Evolutionary conservation across 345 rosid genomes (phyloP).

Genomic region (Lumnitzera littorea): DNA sequence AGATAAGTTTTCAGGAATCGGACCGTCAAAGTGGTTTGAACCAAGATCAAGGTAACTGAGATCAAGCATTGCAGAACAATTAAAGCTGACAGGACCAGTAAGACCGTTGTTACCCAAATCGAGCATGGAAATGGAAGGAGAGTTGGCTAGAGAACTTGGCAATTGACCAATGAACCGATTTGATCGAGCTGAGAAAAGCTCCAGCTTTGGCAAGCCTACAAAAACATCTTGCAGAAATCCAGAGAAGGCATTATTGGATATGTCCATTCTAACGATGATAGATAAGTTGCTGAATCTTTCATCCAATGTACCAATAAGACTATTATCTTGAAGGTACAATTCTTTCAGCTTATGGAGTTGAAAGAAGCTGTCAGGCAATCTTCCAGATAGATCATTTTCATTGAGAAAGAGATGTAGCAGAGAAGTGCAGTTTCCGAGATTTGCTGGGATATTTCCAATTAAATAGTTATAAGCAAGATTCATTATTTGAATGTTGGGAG

Average conservation of each 20-base stretch:
- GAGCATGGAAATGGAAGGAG: conserved; percentile 1
- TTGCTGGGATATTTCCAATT: not conserved
- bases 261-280: conserved; percentile 5
- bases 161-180: conserved; percentile 7
- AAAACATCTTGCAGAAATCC: conserved; percentile 11
- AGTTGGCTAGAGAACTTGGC: conserved; percentile 7
- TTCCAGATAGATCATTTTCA: not conserved
- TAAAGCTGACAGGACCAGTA: not conserved
- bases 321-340: conserved; percentile 9
- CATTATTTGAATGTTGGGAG: not conserved
- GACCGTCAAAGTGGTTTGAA: conserved; percentile 1
- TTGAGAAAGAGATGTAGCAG: not conserved
- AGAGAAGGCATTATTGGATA: conserved; percentile 6
- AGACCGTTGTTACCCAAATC: conserved; percentile 7
- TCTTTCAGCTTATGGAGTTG: not conserved
- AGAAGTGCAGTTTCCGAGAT: not conserved
- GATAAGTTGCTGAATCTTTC: conserved; percentile 6
- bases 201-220: conserved; percentile 9
- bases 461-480: not conserved
- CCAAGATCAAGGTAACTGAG: conserved; percentile 6
- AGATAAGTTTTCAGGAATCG: conserved; percentile 6
- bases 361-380: not conserved
- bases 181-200: conserved; percentile 5
- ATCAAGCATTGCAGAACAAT: conserved; percentile 5
- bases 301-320: conserved; percentile 1